Conservation (phyloP, 495 filamentous ascomycete genomes). For the Neurospora discreta region DNA sequence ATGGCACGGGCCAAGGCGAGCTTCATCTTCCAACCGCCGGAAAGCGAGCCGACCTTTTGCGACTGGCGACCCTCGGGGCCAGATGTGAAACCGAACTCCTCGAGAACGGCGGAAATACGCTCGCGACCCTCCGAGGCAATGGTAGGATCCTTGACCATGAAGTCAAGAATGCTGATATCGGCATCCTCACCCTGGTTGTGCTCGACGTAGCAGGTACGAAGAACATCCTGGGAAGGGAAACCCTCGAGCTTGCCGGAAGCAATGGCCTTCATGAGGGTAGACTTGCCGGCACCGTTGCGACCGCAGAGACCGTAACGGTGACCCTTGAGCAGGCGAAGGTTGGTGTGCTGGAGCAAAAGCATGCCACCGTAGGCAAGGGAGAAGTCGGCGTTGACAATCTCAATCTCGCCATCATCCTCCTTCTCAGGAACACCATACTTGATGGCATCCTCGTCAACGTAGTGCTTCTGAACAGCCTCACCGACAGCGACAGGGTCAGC, state of each 20-base stretch:
- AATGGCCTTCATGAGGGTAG: constrained; percentile 95
- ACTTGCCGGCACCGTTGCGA: constrained; percentile 95
- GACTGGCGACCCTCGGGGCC: constrained; percentile 81
- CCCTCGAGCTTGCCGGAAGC: constrained; percentile 92
- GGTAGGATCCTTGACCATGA: constrained; percentile 71
- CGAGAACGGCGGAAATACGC: constrained; percentile 70
- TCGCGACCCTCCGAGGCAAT: constrained; percentile 64
- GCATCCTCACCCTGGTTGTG: constrained; percentile 97
- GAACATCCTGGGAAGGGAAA: constrained; percentile 81
- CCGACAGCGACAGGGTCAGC: constrained; percentile 46
- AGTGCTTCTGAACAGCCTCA: constrained; percentile 55
- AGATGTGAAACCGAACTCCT: constrained; percentile 86
- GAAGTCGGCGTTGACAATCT: constrained; percentile 97
- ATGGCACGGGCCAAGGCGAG: constrained; percentile 91
- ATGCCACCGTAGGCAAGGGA: constrained; percentile 97
- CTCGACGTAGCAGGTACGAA: constrained; percentile 96
- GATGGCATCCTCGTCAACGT: constrained; percentile 69
- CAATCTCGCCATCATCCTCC: constrained; percentile 70
- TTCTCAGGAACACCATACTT: constrained; percentile 77
- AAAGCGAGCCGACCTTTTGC: constrained; percentile 83
- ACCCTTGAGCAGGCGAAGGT: constrained; percentile 85
- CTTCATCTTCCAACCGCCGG: constrained; percentile 99
- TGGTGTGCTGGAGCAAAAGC: constrained; percentile 94
- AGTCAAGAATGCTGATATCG: constrained; percentile 89
- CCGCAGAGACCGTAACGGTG: constrained; percentile 96